A percentile compares a stretch with the other conserved stretches of the same genome.
These are phyloP conservation scores for Lyophyllum atratum DNA, from an alignment of 768 basidiomycete species.

Conservation along the genomic window DNA sequence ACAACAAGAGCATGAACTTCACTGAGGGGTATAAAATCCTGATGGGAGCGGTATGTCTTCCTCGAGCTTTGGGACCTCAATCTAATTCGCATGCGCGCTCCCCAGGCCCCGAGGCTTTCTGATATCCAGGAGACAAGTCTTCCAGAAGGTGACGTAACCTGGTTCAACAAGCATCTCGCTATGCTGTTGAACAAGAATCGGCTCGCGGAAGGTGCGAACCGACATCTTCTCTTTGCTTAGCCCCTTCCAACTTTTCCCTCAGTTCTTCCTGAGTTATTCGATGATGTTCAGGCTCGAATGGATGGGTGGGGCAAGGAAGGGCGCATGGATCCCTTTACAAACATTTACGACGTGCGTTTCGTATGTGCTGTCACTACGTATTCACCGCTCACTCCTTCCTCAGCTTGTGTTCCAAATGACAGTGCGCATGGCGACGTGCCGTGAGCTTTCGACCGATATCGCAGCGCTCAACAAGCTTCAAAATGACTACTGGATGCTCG, in stretches of 20 bases:
- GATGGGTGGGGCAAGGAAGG: constrained; percentile 25
- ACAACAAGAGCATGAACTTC: constrained; percentile 28
- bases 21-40: constrained; percentile 36
- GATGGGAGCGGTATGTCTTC: constrained; percentile 28
- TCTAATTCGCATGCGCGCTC: background rate
- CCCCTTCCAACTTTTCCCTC: background rate
- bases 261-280: constrained; percentile 26
- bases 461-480: constrained; percentile 20
- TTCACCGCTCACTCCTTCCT: background rate
- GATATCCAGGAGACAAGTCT: constrained; percentile 23
- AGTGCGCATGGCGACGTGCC: constrained; percentile 30
- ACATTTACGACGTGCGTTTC: constrained; percentile 24
- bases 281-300: constrained; percentile 23
- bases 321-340: constrained; percentile 24
- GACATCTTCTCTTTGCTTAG: background rate
- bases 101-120: constrained; percentile 20
- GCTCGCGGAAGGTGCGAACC: constrained; percentile 11
- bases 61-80: background rate
- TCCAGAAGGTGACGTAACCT: constrained; percentile 19
- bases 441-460: constrained; percentile 24
- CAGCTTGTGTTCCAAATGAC: constrained; percentile 33
- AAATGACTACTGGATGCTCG: constrained; percentile 21
- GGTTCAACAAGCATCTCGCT: constrained; percentile 22
- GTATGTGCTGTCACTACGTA: background rate
- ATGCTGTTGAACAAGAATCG: constrained; percentile 14